Conservation (phyloP, 495 filamentous ascomycete genomes). For the Podospora pseudocomata region DNA sequence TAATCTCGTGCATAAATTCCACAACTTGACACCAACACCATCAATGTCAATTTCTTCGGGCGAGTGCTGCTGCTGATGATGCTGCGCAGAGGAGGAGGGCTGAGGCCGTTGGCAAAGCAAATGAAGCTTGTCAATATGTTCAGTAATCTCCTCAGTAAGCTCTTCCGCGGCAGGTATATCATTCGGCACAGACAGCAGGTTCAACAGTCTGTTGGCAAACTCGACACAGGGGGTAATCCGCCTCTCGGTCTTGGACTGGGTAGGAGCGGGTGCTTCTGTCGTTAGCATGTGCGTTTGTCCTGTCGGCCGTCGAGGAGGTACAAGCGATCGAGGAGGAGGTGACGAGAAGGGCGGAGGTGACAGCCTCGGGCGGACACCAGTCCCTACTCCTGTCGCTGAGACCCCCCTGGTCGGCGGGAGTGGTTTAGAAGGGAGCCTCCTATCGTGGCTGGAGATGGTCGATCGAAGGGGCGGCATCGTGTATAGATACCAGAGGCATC, state of each 20-base stretch:
- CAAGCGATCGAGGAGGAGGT: not conserved
- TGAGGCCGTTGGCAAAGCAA: constrained; percentile 16
- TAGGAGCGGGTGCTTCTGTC: not conserved
- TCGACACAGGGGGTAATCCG: constrained; percentile 10
- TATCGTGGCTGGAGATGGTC: not conserved
- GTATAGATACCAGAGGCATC: not conserved
- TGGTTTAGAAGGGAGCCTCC: not conserved
- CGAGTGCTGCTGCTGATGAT: not conserved
- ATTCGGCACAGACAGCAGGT: constrained; percentile 23
- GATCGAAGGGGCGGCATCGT: not conserved
- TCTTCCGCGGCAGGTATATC: constrained; percentile 20
- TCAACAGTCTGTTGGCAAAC: constrained; percentile 22
- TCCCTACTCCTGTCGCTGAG: not conserved
- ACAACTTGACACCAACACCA: constrained; percentile 52
- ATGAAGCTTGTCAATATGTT: constrained; percentile 32
- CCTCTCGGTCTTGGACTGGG: not conserved
- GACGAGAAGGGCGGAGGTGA: not conserved
- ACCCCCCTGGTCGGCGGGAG: not conserved
- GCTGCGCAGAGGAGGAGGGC: not conserved
- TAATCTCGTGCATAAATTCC: constrained; percentile 63
- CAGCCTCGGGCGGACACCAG: not conserved
- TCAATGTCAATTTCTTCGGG: constrained; percentile 47
- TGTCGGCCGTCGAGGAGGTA: not conserved
- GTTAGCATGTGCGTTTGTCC: not conserved
- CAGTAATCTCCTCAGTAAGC: constrained; percentile 40